A percentile compares a stretch with the other conserved stretches of the same genome.
These are phyloP conservation scores for Kwoniella botswanensis DNA, from an alignment of 768 basidiomycete genomes.

Conservation along the genomic window DNA sequence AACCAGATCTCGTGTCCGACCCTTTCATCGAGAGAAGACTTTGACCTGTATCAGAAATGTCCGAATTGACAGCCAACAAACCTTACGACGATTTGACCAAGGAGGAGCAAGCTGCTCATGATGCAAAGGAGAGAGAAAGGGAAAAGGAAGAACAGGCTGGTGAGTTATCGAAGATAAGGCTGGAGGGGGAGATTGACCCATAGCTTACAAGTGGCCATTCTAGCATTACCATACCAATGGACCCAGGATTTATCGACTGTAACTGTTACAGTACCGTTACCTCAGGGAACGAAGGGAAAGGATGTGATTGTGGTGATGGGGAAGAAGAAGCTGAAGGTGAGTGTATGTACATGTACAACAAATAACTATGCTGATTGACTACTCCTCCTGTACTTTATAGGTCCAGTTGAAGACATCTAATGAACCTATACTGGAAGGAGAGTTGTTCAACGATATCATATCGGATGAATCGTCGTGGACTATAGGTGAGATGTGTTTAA, in stretches of 20 bases:
- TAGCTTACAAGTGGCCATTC: too few relatives aligned
- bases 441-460: conserved; percentile 90
- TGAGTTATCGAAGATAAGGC: conserved; percentile 58
- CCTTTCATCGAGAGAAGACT: not conserved
- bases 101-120: conserved; percentile 75
- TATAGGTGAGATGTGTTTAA: conserved; percentile 65
- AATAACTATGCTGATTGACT: not conserved
- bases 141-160: conserved; percentile 84
- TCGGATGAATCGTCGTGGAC: conserved; percentile 98
- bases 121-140: conserved; percentile 68
- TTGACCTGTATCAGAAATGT: conserved; percentile 5
- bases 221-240: conserved; percentile 91
- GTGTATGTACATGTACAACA: conserved; percentile 41
- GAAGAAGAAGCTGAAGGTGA: conserved; percentile 81
- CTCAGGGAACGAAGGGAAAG: conserved; percentile 80
- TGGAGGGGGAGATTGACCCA: too few relatives aligned
- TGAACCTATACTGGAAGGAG: conserved; percentile 83
- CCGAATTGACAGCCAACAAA: conserved; percentile 26
- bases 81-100: conserved; percentile 75
- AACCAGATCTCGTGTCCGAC: not conserved
- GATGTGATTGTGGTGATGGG: conserved; percentile 75
- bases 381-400: conserved; percentile 21
- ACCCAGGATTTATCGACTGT: conserved; percentile 85
- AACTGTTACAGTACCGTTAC: conserved; percentile 80
- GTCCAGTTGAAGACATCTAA: conserved; percentile 70